Evolutionary conservation across 345 rosid species (phyloP).

Genomic region (Lenwebbia sp.): DNA sequence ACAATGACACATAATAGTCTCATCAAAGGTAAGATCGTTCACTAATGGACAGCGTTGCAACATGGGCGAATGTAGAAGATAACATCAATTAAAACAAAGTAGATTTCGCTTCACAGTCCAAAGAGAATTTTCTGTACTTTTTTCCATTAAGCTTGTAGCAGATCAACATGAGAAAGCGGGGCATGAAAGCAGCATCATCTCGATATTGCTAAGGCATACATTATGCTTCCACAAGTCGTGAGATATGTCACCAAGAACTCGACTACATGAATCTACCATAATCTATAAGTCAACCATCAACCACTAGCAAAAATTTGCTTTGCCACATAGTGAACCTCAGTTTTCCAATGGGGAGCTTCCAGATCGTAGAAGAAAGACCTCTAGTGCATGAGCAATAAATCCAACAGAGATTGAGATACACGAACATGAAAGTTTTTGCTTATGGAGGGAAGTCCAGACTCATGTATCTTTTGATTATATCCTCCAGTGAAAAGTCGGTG

Average conservation of each 20-base stretch:
- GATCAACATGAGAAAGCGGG: background rate
- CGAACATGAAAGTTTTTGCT: background rate
- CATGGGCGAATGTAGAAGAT: background rate
- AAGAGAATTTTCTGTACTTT: background rate
- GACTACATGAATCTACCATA: background rate
- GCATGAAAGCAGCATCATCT: background rate
- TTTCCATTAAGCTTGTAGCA: background rate
- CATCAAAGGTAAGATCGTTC: background rate
- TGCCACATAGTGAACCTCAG: background rate
- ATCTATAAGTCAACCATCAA: background rate
- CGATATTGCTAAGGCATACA: background rate
- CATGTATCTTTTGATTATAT: constrained; percentile 38
- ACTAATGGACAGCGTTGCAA: background rate
- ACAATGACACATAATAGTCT: background rate
- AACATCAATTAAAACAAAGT: background rate
- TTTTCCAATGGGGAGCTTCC: background rate
- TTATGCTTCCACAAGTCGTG: background rate
- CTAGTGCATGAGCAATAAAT: background rate
- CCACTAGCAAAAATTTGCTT: background rate
- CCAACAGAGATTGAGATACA: background rate
- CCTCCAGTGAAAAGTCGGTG: constrained; percentile 58
- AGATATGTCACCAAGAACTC: background rate
- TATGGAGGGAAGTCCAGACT: background rate
- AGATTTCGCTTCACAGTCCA: background rate
- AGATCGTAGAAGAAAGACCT: background rate